Conservation (phyloP, 2,329 filamentous ascomycete genomes). For the Diaporthe humulicola region DNA sequence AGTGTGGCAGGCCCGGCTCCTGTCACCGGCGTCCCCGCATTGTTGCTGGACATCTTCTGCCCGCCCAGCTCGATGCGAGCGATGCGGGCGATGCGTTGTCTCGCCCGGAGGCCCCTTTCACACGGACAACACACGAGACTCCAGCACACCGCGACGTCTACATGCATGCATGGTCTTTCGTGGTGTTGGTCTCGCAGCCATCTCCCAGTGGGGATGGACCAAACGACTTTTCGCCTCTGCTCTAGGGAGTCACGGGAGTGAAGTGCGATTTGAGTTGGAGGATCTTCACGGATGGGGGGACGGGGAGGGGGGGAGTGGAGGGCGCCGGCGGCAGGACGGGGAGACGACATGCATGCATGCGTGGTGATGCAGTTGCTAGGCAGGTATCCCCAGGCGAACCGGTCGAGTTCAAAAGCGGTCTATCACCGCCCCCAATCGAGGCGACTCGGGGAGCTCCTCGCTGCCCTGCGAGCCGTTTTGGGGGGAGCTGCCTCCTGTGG, state of each 20-base stretch:
- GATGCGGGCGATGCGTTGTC: no score
- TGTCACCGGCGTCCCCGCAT: slow-evolving; percentile 25
- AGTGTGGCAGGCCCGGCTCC: slow-evolving; percentile 30
- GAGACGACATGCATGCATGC: neutral
- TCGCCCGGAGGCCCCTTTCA: slow-evolving; percentile 7
- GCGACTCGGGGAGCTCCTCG: neutral
- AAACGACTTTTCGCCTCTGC: no score
- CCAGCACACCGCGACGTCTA: neutral
- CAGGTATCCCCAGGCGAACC: slow-evolving; percentile 5
- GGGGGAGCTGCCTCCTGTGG: neutral
- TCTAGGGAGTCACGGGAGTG: neutral
- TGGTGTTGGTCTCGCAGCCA: slow-evolving; percentile 2
- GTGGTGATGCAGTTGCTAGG: slow-evolving; percentile 16
- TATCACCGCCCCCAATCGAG: slow-evolving; percentile 11
- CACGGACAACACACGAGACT: slow-evolving; percentile 15
- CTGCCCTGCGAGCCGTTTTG: neutral
- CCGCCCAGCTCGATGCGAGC: slow-evolving; percentile 1
- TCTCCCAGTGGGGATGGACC: neutral
- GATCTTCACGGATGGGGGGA: neutral
- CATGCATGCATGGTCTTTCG: neutral
- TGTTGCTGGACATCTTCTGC: neutral
- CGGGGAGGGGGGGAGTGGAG: neutral
- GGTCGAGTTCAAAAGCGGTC: slow-evolving; percentile 10
- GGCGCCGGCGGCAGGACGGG: neutral
- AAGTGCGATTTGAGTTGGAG: neutral